Evolutionary conservation across 192 early-diverging fungal species (phyloP).

Genomic region (Podila minutissima): DNA sequence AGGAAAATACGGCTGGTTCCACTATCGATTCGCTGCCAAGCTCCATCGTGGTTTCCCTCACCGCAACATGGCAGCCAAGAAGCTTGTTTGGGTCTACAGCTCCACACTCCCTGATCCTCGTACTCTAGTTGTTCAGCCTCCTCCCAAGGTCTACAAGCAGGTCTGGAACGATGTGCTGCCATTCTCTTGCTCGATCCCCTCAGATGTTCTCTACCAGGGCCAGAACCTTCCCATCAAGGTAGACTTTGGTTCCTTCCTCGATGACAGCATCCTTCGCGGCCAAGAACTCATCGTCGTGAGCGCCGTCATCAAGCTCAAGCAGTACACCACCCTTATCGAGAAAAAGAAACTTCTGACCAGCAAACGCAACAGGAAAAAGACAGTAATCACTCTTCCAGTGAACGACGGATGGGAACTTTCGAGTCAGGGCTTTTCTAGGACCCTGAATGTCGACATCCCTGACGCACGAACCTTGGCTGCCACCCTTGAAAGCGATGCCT

Average conservation of each 20-base stretch:
- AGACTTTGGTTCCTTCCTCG: constrained; percentile 17
- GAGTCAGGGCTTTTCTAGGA: constrained; percentile 24
- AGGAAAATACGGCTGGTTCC: constrained; percentile 36
- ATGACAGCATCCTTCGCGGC: constrained; percentile 8
- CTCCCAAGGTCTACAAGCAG: constrained; percentile 28
- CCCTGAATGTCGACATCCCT: constrained; percentile 28
- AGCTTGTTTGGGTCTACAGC: constrained; percentile 39
- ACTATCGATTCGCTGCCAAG: constrained; percentile 40
- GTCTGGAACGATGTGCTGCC: constrained; percentile 31
- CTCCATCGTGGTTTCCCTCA: constrained; percentile 30
- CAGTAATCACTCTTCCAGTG: constrained; percentile 14
- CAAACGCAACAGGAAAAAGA: constrained; percentile 21
- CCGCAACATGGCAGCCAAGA: constrained; percentile 39
- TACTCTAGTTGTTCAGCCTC: not conserved
- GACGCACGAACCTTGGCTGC: constrained; percentile 20
- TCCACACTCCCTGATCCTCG: constrained; percentile 6
- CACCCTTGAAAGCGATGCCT: constrained; percentile 8
- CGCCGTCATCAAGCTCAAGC: constrained; percentile 34
- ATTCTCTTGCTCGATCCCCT: constrained; percentile 22
- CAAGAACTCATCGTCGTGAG: constrained; percentile 24
- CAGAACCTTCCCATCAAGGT: constrained; percentile 28
- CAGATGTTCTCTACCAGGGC: constrained; percentile 34
- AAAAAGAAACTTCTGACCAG: not conserved
- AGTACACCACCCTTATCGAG: constrained; percentile 27
- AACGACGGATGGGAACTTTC: constrained; percentile 22